phyloP scores from a whole-genome alignment of 345 rosid species.

The Orychophragmus violaceus region DNA sequence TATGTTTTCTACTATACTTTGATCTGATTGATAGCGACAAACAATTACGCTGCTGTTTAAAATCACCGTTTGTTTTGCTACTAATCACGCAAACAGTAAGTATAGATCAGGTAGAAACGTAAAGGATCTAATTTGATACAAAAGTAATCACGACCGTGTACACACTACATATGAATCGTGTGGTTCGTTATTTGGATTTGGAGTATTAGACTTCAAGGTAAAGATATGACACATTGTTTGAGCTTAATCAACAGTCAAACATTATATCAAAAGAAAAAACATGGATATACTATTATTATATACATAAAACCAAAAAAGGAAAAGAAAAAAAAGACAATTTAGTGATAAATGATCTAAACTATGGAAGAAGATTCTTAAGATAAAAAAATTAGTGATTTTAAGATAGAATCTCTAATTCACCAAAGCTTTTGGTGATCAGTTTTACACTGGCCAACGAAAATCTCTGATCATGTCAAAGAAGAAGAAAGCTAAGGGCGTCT shows the following conservation, averaged over 20 bases:
- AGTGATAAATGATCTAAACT: not conserved
- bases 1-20: not conserved
- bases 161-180: constrained; percentile 3
- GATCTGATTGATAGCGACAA: constrained; percentile 10
- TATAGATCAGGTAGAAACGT: no score
- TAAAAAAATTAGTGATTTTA: no score
- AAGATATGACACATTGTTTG: not conserved
- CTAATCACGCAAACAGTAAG: not conserved
- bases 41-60: not conserved
- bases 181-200: not conserved
- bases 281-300: not conserved
- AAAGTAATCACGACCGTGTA: constrained; percentile 3
- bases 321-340: not conserved
- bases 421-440: no score
- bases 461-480: no score
- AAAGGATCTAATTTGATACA: constrained; percentile 1
- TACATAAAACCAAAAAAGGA: not conserved
- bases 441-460: no score
- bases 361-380: not conserved
- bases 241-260: not conserved
- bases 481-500: no score
- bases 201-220: constrained; percentile 16
- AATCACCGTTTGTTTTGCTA: not conserved
- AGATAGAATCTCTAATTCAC: no score
- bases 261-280: not conserved